A percentile compares a stretch with the other conserved stretches of the same genome.
Conservation (phyloP, 2,329 filamentous ascomycete species). For the Kalmusia sp. region DNA sequence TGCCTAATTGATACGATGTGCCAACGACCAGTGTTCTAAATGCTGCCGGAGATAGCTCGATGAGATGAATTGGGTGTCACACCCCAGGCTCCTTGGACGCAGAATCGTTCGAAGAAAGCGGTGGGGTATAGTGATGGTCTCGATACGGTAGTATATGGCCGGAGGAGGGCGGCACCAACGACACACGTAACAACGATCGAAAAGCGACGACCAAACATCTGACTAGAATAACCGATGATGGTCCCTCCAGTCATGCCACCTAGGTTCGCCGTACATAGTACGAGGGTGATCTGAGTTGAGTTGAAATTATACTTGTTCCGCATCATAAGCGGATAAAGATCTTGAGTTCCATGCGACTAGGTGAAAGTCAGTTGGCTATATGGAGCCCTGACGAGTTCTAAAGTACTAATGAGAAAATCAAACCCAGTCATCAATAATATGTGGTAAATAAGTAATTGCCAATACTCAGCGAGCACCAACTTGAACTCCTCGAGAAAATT, state of each 20-base stretch:
- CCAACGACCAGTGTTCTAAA: conserved; percentile 76
- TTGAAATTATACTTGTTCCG: conserved; percentile 45
- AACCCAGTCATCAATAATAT: conserved; percentile 46
- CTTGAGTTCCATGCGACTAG: conserved; percentile 46
- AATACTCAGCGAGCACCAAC: conserved; percentile 36
- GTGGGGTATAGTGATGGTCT: conserved; percentile 71
- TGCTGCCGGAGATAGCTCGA: conserved; percentile 73
- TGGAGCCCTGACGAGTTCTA: too few species aligned
- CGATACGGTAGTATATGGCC: conserved; percentile 76
- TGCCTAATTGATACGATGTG: conserved; percentile 76
- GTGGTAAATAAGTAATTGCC: conserved; percentile 48
- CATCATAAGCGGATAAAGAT: conserved; percentile 52
- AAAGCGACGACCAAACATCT: conserved; percentile 51
- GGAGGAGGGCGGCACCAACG: conserved; percentile 75
- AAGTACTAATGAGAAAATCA: too few species aligned
- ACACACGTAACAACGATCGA: conserved; percentile 54
- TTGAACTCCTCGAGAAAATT: conserved; percentile 26
- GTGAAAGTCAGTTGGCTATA: too few species aligned
- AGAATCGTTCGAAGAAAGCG: conserved; percentile 73
- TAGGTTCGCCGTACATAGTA: conserved; percentile 40
- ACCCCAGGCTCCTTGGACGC: conserved; percentile 43
- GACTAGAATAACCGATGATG: conserved; percentile 47
- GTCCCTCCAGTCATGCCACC: conserved; percentile 53
- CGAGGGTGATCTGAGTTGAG: conserved; percentile 41
- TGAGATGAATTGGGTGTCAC: conserved; percentile 68